Base-by-base conservation (phyloP, 2,329 filamentous ascomycete genomes). In the Ophiostoma novo-ulmi region DNA sequence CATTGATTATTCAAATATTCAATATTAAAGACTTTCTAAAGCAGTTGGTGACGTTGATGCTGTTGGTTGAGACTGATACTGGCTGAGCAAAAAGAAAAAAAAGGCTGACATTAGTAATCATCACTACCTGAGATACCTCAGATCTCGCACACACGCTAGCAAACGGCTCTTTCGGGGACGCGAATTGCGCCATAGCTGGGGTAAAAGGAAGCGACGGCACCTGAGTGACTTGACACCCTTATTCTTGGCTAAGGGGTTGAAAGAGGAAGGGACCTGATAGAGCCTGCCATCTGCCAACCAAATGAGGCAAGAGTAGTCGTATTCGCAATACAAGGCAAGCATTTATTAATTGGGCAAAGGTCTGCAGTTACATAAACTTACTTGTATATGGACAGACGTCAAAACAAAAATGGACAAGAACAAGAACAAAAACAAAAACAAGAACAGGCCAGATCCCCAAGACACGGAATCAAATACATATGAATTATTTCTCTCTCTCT, bases 191-290 rank as follows among this genome's bases (percentile, higher is more conserved):
- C 52, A 58, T 58, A 58, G 52, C 52, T 58, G 52, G 52, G 52
- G 52, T 58, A 58, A n/a, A 31, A 58, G 52, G 52, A 58, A 58
- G 52, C 52, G 26, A 8, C 52, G 52, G 52, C 52, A 58, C 52
- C 20, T 58, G 52, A 58, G 22, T 10, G n/a, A 26, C 52, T 8
- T 58, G 52, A 26, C n/a, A 58, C 52, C n/a, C n/a, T 10, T 22
- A 26, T 2, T 26, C 39, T 41, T 14, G 14, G 39, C 39, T 10
- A 41, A 41, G 22, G 22, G n/a, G 5, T 44, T 58, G 14, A 58
- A 58, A 58, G 52, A 58, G 52, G 52, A 31, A 58, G 52, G 52
- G 10, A 14, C n/a, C n/a, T 22, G 11, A 8, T 10, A 26, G 52
- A 58, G 52, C 52, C 52, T 58, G 52, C 52, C 52, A 58, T 58